Percentiles rank a stretch among this genome's conserved stretches.
Conservation (phyloP, 768 basidiomycete species). For the Tulasnella sp. region DNA sequence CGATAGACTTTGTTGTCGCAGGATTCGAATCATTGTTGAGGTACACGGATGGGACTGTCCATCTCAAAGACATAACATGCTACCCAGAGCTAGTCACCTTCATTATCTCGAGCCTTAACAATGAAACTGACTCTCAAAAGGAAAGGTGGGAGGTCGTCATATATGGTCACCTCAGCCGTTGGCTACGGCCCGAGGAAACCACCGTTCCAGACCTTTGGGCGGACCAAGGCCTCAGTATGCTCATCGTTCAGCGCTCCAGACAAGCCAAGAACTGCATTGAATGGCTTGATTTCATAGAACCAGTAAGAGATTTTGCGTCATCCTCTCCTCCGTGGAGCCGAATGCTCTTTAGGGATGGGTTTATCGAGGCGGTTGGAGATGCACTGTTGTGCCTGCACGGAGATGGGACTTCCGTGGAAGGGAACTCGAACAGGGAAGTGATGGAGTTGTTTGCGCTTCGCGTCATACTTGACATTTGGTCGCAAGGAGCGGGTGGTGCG, state of each 20-base stretch:
- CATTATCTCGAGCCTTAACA: neutral
- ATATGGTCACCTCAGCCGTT: neutral
- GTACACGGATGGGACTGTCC: neutral
- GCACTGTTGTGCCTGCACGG: neutral
- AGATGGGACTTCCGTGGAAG: neutral
- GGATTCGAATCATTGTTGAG: neutral
- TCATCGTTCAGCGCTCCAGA: neutral
- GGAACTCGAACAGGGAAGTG: neutral
- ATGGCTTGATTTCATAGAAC: neutral
- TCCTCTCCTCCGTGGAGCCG: neutral
- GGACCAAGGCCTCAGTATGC: neutral
- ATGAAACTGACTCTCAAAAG: neutral
- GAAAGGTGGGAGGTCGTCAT: neutral
- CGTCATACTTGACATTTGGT: neutral
- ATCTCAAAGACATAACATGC: neutral
- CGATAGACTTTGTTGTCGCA: neutral
- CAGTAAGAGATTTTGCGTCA: neutral
- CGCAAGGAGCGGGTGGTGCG: neutral
- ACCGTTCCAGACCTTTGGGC: neutral
- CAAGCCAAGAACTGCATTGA: neutral
- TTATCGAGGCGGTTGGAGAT: neutral
- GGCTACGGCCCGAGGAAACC: neutral
- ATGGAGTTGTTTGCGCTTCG: neutral
- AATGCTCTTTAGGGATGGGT: neutral
- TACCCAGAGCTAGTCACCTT: neutral